Conservation (phyloP, 2,329 filamentous ascomycete species). For the Claviceps humidiphila region DNA sequence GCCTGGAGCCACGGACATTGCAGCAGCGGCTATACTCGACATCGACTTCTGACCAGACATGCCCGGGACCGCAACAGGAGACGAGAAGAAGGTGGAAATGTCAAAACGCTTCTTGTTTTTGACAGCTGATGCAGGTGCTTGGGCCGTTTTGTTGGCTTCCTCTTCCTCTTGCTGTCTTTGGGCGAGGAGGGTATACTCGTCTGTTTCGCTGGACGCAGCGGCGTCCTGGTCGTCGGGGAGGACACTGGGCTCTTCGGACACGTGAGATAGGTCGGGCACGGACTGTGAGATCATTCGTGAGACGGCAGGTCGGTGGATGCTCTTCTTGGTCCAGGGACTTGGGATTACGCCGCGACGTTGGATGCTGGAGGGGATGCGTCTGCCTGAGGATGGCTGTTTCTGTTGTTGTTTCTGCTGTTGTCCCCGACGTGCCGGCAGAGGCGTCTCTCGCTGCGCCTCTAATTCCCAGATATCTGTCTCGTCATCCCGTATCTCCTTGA, state of each 20-base stretch:
- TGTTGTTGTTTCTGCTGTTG: slow-evolving; percentile 11
- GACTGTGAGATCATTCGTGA: slow-evolving; percentile 5
- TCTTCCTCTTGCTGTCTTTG: slow-evolving; percentile 13
- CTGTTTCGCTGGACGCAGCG: slow-evolving; percentile 12
- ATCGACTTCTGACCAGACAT: slow-evolving; percentile 20
- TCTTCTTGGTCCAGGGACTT: slow-evolving; percentile 26
- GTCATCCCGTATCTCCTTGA: slow-evolving; percentile 19
- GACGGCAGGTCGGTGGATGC: slow-evolving; percentile 4
- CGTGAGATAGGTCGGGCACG: slow-evolving; percentile 7
- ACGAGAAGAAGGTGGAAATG: slow-evolving; percentile 44
- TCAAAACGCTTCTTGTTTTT: slow-evolving; percentile 28
- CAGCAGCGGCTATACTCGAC: slow-evolving; percentile 10
- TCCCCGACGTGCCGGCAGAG: slow-evolving; percentile 16
- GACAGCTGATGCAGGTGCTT: slow-evolving; percentile 11
- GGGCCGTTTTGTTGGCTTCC: slow-evolving; percentile 5
- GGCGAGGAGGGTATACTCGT: slow-evolving; percentile 33
- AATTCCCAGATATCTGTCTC: slow-evolving; percentile 44
- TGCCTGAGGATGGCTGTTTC: slow-evolving; percentile 18
- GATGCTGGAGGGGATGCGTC: slow-evolving; percentile 9
- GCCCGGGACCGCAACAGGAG: slow-evolving; percentile 30
- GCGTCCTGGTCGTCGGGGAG: slow-evolving; percentile 4
- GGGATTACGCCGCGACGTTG: slow-evolving; percentile 17
- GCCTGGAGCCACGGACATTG: slow-evolving; percentile 9
- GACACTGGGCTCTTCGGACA: slow-evolving; percentile 4
- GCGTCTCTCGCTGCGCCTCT: slow-evolving; percentile 37